Base-by-base conservation (phyloP, 1,284 basidiomycete genomes). In the Fomes fomentarius region DNA sequence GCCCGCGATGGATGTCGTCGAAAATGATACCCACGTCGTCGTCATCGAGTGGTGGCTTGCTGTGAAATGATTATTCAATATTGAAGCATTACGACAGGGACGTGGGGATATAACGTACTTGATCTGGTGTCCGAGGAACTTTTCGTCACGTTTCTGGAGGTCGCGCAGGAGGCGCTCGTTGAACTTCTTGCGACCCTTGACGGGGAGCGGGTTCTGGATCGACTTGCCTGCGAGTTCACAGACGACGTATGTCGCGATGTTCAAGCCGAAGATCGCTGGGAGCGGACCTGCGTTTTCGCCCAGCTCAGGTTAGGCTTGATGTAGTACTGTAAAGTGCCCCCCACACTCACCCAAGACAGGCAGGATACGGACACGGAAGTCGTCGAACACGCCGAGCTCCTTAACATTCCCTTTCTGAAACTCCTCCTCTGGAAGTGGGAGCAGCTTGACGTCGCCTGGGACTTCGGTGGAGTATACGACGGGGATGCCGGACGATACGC, bases 401-500 rank as follows among this genome's bases (percentile, higher is more conserved):
- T 93, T 89, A 5, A 98, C 89, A 19, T 87, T 78, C 12, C 96
- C 97, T 70, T 91, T 94, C 64, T 89, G 76, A 69, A 95, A 96
- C 71, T 98, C 95, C 57, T 95, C 93, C 57, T 98, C 94, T 0
- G 93, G 83, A 0, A 99, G 78, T 0, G 96, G 97, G 2, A 98
- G 82, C 1, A 99, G 78, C 61, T 91, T 91, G 42, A 97, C 85
- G 50, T 96, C 89, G 15, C 89, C 80, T 0, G 95, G 94, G 22
- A 94, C 90, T 70, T 98, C 96, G 4, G 96, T 98, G 1, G 93
- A 96, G 73, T 96, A 99, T 4, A 97, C 94, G n/a, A 95, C 93
- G 3, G 93, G 93, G 47, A 96, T 93, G 15, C 91, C 91, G 35
- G 81, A 82, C 0, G 79, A 68, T 24, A 94, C 79, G 9, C 90